Base-by-base conservation (phyloP, 805 yeast genomes). In the Sungouiella blattae region DNA sequence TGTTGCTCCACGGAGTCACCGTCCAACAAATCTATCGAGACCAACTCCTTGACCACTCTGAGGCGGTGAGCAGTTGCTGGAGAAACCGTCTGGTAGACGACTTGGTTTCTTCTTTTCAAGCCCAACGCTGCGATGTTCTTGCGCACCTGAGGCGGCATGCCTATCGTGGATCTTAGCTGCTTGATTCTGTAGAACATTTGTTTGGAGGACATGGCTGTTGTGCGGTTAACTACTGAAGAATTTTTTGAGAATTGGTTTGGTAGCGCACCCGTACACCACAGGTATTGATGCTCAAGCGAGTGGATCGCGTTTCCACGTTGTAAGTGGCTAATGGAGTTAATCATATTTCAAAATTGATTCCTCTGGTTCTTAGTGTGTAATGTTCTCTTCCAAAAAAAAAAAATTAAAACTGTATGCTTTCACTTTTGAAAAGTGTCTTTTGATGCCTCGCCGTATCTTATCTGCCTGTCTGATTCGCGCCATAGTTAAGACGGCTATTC, bases 11-110 rank as follows among this genome's bases (percentile, higher is more conserved):
- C 35, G 26, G 30, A 34, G 16, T 32, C 31, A 18, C 30, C 62
- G 28, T 78, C 80, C 8, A 83, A 78, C 24, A 87, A 64, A 48
- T 87, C 91, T 18, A 91, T 93, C 31, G 75, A 76, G 6, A 91
- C 89, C 37, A 91, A 68, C 58, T 91, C 97, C 60, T 91, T 91
- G 30, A 91, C 86, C 40, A 73, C 69, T 21, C 87, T 77, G 37
- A 91, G 72, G 68, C 81, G 80, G 58, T 95, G 96, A 3, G 98
- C 96, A 40, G 82, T 75, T 22, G 82, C 76, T 11, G 94, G 88
- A 9, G 83, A 71, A 4, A 85, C 87, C 30, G 65, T 62, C 51
- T 80, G 89, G 61, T 83, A 89, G 2, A 78, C 80, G 2, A 81
- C 75, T 26, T 80, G 80, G 35, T 89, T 86, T 49, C 93, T 78